Evolutionary conservation across 352 stramenopile genomes (phyloP).

Genomic region (Discostella stelligera): DNA sequence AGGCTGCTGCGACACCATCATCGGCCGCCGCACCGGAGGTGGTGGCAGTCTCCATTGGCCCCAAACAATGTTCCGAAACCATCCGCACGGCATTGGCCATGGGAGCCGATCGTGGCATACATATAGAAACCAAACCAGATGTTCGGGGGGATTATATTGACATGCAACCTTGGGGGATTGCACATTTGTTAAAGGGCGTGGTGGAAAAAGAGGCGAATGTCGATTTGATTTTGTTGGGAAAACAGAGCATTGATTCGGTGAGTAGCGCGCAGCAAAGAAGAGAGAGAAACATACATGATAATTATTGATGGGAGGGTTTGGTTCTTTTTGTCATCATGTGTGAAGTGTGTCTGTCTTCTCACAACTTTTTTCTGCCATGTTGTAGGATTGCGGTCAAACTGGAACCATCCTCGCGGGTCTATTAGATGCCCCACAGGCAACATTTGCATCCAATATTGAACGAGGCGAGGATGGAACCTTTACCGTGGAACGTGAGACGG

Average conservation of each 20-base stretch:
- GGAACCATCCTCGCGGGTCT: constrained; percentile 93
- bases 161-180: constrained; percentile 95
- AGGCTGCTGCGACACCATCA: constrained; percentile 89
- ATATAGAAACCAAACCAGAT: constrained; percentile 90
- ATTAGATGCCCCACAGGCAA: constrained; percentile 95
- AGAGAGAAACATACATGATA: background rate
- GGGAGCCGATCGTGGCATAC: constrained; percentile 93
- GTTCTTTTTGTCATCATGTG: background rate
- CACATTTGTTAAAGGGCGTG: constrained; percentile 93
- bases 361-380: background rate
- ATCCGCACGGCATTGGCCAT: constrained; percentile 88
- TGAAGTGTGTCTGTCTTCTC: background rate
- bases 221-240: constrained; percentile 95
- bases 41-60: constrained; percentile 95
- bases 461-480: constrained; percentile 67
- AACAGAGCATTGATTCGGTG: constrained; percentile 91
- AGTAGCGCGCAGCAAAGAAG: too few relatives aligned
- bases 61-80: constrained; percentile 95
- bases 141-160: constrained; percentile 94
- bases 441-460: constrained; percentile 93
- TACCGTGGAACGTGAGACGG: constrained; percentile 92
- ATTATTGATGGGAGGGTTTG: constrained; percentile 8
- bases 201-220: constrained; percentile 89
- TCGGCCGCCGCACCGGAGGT: constrained; percentile 82
- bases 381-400: constrained; percentile 82